Percentiles rank a stretch among this genome's conserved stretches.
phyloP scores from a whole-genome alignment of 805 yeast species.

The Candida insectorum region DNA sequence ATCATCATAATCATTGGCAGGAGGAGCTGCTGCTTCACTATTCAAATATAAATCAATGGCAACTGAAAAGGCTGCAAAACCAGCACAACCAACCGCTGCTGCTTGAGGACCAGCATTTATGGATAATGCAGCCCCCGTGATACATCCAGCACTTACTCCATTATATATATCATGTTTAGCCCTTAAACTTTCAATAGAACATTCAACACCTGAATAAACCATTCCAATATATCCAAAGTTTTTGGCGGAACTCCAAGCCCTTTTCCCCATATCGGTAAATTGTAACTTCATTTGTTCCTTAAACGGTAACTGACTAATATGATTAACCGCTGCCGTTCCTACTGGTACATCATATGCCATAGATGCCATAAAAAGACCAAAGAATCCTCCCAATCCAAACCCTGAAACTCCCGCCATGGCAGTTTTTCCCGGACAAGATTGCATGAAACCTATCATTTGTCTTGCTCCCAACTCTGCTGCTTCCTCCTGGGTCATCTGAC shows the following conservation, averaged over 20 bases:
- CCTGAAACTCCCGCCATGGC: slow-evolving; percentile 92
- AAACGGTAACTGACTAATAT: slow-evolving; percentile 80
- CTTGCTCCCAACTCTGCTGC: slow-evolving; percentile 89
- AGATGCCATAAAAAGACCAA: slow-evolving; percentile 91
- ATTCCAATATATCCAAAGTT: slow-evolving; percentile 92
- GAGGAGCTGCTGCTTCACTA: slow-evolving; percentile 80
- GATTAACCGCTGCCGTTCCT: slow-evolving; percentile 51
- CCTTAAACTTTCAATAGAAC: slow-evolving; percentile 78
- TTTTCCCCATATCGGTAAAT: slow-evolving; percentile 85
- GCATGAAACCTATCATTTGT: slow-evolving; percentile 79
- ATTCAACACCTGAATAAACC: slow-evolving; percentile 89
- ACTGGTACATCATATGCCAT: slow-evolving; percentile 79
- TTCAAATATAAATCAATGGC: slow-evolving; percentile 86
- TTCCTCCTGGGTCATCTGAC: slow-evolving; percentile 83
- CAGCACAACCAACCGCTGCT: slow-evolving; percentile 90
- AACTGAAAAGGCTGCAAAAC: slow-evolving; percentile 92
- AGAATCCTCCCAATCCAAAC: slow-evolving; percentile 90
- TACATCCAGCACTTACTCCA: slow-evolving; percentile 90
- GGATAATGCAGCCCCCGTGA: slow-evolving; percentile 96
- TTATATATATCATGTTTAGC: slow-evolving; percentile 92
- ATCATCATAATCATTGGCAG: slow-evolving; percentile 78
- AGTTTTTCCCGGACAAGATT: slow-evolving; percentile 93
- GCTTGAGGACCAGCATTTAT: slow-evolving; percentile 92
- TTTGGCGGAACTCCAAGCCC: slow-evolving; percentile 87
- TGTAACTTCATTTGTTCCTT: slow-evolving; percentile 90